Conservation (phyloP, 2,329 filamentous ascomycete species). For the Magnaporthales sp. region DNA sequence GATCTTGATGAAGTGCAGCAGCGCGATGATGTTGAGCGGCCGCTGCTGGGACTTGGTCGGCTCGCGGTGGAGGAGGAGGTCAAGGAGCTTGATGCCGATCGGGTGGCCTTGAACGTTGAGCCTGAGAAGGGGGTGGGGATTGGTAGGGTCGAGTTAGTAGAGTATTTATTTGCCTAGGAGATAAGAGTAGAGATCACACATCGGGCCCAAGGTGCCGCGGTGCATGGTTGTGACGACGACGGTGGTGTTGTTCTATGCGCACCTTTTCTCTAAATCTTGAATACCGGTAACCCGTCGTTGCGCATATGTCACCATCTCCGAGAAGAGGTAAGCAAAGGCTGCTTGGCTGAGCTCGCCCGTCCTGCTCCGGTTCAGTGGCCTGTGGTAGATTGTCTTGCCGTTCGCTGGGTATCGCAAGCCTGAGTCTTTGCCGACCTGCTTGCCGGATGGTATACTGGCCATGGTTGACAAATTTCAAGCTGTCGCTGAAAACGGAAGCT, state of each 20-base stretch:
- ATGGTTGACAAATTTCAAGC: conserved; percentile 22
- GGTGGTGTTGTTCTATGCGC: conserved; percentile 15
- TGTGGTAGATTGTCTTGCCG: conserved; percentile 97
- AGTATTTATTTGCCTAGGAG: background rate
- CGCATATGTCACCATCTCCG: conserved; percentile 93
- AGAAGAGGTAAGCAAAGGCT: conserved; percentile 92
- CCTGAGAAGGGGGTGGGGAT: conserved; percentile 33
- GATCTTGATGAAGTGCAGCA: conserved; percentile 93
- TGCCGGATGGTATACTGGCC: conserved; percentile 41
- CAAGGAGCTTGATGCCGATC: conserved; percentile 87
- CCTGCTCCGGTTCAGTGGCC: conserved; percentile 83
- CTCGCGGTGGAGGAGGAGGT: conserved; percentile 84
- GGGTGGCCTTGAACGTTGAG: conserved; percentile 89
- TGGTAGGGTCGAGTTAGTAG: conserved; percentile 2
- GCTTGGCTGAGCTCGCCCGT: conserved; percentile 85
- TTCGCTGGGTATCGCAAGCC: conserved; percentile 83
- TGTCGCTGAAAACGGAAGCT: background rate
- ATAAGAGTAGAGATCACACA: background rate
- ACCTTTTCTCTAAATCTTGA: conserved; percentile 88
- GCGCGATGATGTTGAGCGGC: conserved; percentile 78
- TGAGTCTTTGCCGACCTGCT: conserved; percentile 35
- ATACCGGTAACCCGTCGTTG: conserved; percentile 86
- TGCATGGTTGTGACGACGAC: conserved; percentile 1
- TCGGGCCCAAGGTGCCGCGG: background rate
- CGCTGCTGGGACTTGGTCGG: conserved; percentile 61